Base-by-base conservation (phyloP, 106 monocot genomes). In the Xerophyta viscosa region DNA sequence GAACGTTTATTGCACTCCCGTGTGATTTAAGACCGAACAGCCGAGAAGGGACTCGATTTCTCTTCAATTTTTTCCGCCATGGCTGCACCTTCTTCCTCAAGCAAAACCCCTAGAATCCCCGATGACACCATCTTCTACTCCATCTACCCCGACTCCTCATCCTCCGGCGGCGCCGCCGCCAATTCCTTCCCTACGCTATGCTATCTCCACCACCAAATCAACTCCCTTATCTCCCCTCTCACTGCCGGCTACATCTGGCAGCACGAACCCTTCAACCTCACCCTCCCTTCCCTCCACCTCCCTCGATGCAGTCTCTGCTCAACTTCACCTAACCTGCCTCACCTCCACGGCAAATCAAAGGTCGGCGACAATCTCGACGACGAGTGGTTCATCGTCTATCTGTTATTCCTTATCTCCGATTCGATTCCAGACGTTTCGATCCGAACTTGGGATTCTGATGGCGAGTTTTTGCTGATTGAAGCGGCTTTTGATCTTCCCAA, bases 401-500 rank as follows among this genome's bases (percentile, higher is more conserved):
- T 98, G 50, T 86, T 98, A 23, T 74, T 67, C 66, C 52, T 60
- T 56, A 45, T 74, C 49, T 72, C 89, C 48, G 51, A 55, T 17
- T 37, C 43, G 4, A 15, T 90, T 27, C 79, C 98, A 9, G 61
- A 55, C 20, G 20, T 82, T 4, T 70, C 86, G 8, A 46, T 75
- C 63, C 62, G 73, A 17, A 72, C 77, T 0, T 79, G 82, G 82
- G 98, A 99, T 61, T 79, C 86, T 9, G 90, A 99, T 46, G 98
- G 90, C 4, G 86, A 99, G 43, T 99, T 99, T 69, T 73, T 98
- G 36, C 90, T 98, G 54, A 98, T 90, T 41, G 98, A 90, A 69
- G 78, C 90, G 8, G 90, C 98, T 52, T 81, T 66, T 55, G 31
- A 58, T 19, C 78, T 98, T 24, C 98, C 98, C 28, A 54, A 69